Evolutionary conservation across 2,329 filamentous ascomycete species (phyloP), one percentile per base, ranked within the genome.

Genomic region (Neonectria punicea): DNA sequence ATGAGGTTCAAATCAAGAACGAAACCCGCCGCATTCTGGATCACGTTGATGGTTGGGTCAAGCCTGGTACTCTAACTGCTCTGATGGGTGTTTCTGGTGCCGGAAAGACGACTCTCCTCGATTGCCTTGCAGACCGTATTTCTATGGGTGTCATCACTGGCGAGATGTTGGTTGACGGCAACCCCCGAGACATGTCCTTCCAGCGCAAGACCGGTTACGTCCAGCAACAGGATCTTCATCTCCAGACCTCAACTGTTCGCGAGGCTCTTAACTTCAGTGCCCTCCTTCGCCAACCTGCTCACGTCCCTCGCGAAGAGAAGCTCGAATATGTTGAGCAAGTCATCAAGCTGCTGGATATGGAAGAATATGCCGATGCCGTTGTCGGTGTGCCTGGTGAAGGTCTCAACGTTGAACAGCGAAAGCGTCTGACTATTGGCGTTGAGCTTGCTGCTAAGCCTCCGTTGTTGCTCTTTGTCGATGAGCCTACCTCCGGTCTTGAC

Each of bases 401-500:
- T 80, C 86, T 93, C 41, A 93, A 93, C 75, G 87, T 89, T 14
- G 89, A 91, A 73, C 89, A 91, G 78, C 84, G 88, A 55, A 90
- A 90, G 79, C 92, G 93, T 74, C 86, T 98, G 7, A 98, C 94
- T 0, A 97, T 98, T 68, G 95, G 93, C 80, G 94, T 98, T n/a
- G 95, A 98, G 78, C 86, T 98, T 25, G 94, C 93, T 46, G 95
- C 95, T 7, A 97, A 96, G 82, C 95, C 95, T 6, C 90, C 93
- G 44, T 85, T 98, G 57, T 86, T 98, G 66, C 88, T 98, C 51
- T 98, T 98, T 82, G 89, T 98, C 43, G 95, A 98, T 74, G 95
- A 98, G 80, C 95, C 95, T 14, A 98, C 94, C 4, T 97, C 94
- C 30, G 95, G 95, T 83, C 89, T 98, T 20, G 95, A 98, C 80